phyloP scores from a whole-genome alignment of 179 eudicot species.

The Amaranthus tricolor region DNA sequence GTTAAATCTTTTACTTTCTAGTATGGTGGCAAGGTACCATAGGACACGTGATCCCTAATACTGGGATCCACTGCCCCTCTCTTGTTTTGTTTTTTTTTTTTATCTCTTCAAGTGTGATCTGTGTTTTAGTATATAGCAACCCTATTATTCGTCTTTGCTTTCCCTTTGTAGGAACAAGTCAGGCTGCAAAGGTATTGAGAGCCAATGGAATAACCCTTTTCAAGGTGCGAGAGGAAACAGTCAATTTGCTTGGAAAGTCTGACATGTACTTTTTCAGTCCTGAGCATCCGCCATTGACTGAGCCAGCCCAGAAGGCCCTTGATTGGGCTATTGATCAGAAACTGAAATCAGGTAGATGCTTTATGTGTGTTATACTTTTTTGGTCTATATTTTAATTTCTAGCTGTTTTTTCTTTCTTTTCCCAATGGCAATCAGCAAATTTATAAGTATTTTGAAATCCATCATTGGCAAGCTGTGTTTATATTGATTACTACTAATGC shows the following conservation, averaged over 20 bases:
- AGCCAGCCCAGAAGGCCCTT: constrained; percentile 78
- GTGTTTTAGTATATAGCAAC: neutral
- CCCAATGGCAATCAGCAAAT: neutral
- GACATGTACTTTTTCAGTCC: constrained; percentile 53
- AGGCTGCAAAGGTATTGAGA: constrained; percentile 61
- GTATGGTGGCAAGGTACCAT: no score
- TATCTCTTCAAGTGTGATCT: neutral
- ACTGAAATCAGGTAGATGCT: constrained; percentile 64
- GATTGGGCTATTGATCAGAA: constrained; percentile 85
- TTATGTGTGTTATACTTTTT: neutral
- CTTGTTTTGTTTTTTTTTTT: no score
- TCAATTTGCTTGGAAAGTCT: constrained; percentile 61
- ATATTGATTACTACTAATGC: neutral
- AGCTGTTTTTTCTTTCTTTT: neutral
- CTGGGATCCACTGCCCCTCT: neutral
- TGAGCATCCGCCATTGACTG: constrained; percentile 80
- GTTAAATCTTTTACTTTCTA: no score
- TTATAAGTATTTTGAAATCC: neutral
- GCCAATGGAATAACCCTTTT: constrained; percentile 62
- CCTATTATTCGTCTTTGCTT: neutral
- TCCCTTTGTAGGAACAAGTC: constrained; percentile 60
- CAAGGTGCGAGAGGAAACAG: constrained; percentile 67
- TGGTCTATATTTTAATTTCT: constrained; percentile 1
- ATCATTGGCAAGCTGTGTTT: neutral
- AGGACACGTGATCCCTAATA: neutral